Evolutionary conservation across 2,329 filamentous ascomycete genomes (phyloP).

Genomic region (Fusarium illudens): DNA sequence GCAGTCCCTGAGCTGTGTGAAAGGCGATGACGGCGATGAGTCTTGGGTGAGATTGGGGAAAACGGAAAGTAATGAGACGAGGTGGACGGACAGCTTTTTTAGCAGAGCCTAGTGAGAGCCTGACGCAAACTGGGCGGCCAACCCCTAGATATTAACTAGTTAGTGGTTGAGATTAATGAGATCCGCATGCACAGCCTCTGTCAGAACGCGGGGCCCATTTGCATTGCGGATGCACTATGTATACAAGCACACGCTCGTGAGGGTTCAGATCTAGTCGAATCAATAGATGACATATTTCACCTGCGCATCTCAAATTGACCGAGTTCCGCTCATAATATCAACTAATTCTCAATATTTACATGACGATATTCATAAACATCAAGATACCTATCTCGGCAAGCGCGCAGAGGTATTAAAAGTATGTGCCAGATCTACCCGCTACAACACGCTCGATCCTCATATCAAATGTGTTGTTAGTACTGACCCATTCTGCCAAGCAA

Average conservation of each 20-base stretch:
- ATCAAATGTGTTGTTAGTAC: background rate
- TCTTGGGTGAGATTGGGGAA: background rate
- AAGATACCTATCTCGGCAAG: background rate
- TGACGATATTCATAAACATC: background rate
- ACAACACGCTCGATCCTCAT: background rate
- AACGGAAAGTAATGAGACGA: no score
- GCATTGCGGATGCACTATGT: no score
- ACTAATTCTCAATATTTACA: background rate
- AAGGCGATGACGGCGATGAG: background rate
- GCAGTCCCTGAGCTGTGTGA: background rate
- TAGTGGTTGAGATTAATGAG: background rate
- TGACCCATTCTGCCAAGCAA: background rate
- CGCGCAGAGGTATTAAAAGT: background rate
- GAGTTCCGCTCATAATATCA: background rate
- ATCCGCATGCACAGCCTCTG: background rate
- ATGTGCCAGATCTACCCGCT: background rate
- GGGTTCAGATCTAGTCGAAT: no score
- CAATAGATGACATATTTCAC: no score
- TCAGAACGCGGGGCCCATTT: no score
- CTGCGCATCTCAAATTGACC: background rate
- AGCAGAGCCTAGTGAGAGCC: no score
- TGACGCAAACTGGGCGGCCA: background rate
- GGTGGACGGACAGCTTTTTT: no score
- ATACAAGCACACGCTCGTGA: no score
- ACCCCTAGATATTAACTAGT: background rate